phyloP scores from a whole-genome alignment of 768 basidiomycete genomes.

The Cytidiella melzeri region DNA sequence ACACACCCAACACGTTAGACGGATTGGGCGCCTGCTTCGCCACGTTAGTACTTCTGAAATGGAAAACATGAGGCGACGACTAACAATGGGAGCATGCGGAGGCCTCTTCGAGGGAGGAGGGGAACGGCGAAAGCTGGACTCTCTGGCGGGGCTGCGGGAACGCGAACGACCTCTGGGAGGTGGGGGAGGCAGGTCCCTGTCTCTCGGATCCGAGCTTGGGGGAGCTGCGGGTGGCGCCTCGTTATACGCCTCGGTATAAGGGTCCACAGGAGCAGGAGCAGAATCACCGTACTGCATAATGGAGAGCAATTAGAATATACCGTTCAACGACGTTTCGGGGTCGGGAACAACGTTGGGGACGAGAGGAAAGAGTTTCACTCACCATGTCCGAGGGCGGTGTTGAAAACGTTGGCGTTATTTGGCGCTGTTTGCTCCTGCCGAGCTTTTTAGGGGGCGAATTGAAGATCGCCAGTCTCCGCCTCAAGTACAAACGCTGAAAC shows the following conservation, averaged over 20 bases:
- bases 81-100: constrained; percentile 66
- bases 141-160: constrained; percentile 55
- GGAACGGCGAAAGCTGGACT: constrained; percentile 42
- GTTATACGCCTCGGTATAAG: constrained; percentile 79
- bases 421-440: constrained; percentile 21
- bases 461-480: constrained; percentile 23
- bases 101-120: constrained; percentile 58
- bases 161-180: constrained; percentile 65
- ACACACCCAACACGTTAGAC: constrained; percentile 90
- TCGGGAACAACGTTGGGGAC: constrained; percentile 4
- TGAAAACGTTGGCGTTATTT: constrained; percentile 21
- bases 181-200: constrained; percentile 48
- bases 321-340: not conserved
- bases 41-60: constrained; percentile 28
- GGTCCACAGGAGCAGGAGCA: constrained; percentile 56
- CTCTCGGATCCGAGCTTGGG: constrained; percentile 32
- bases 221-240: constrained; percentile 46
- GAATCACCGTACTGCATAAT: constrained; percentile 58
- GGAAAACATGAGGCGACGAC: constrained; percentile 27
- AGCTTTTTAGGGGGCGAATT: too few relatives aligned
- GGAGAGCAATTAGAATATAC: constrained; percentile 1
- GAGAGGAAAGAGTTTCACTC: constrained; percentile 27
- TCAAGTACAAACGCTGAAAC: constrained; percentile 23
- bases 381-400: constrained; percentile 48
- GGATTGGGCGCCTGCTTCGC: constrained; percentile 77